A percentile compares a stretch with the other conserved stretches of the same genome.
Conservation (phyloP, 495 filamentous ascomycete genomes). For the Hyaloscypha variabilis region DNA sequence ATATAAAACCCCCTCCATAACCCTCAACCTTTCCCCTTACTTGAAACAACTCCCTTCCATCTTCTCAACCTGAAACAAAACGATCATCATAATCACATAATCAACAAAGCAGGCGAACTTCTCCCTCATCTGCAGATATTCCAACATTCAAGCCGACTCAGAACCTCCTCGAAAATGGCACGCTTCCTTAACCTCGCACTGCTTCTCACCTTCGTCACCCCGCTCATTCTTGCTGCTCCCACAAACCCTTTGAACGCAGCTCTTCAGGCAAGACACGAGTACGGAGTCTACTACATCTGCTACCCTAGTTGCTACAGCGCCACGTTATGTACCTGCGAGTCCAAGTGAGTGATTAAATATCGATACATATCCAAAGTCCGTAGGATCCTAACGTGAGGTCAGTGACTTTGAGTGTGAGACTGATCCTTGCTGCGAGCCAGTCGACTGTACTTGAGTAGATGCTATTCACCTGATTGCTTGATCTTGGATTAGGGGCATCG, state of each 20-base stretch:
- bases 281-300: background rate
- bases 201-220: conserved; percentile 6
- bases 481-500: background rate
- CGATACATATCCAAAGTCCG: background rate
- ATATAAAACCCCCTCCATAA: background rate
- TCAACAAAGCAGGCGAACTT: background rate
- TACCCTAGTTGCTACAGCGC: background rate
- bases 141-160: background rate
- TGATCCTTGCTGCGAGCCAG: background rate
- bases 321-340: background rate
- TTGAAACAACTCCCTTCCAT: background rate
- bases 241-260: background rate
- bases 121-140: background rate
- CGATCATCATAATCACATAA: background rate
- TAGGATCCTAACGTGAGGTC: background rate
- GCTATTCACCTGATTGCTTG: background rate
- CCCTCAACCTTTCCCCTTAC: background rate
- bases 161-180: background rate
- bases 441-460: background rate
- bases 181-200: background rate
- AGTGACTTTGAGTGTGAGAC: background rate
- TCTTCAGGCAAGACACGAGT: background rate
- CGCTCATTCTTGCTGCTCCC: background rate
- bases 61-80: background rate
- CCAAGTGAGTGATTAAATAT: background rate